Evolutionary conservation across 305 asterid species (phyloP).

Genomic region (Fraxinus velutina): DNA sequence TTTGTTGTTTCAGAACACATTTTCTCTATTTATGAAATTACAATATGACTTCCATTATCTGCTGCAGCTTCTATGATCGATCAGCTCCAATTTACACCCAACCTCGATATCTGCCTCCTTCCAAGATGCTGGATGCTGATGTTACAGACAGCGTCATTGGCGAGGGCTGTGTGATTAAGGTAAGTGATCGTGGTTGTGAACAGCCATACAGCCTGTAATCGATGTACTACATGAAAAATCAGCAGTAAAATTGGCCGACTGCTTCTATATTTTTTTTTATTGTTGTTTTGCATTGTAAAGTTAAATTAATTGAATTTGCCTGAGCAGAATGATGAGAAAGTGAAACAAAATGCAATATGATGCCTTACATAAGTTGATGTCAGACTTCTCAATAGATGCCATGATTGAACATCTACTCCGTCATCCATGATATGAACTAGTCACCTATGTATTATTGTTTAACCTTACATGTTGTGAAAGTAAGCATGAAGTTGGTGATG

Average conservation of each 20-base stretch:
- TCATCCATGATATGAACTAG: not conserved
- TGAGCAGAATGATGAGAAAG: not conserved
- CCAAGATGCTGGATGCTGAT: constrained; percentile 97
- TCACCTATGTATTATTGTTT: not conserved
- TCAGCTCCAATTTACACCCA: constrained; percentile 95
- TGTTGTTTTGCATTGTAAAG: not conserved
- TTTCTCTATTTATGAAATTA: not conserved
- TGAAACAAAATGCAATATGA: not conserved
- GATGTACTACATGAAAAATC: not conserved
- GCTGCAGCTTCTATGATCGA: constrained; percentile 84
- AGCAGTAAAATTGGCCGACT: not conserved
- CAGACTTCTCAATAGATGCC: not conserved
- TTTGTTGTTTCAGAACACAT: not conserved
- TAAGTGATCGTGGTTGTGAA: constrained; percentile 20
- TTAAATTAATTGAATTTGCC: not conserved
- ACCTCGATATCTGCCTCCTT: constrained; percentile 93
- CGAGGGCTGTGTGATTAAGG: constrained; percentile 97
- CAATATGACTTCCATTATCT: constrained; percentile 25
- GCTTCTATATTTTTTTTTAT: not conserved
- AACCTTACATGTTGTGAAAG: not conserved
- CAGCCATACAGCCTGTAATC: not conserved
- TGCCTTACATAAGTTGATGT: not conserved
- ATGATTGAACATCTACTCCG: not conserved
- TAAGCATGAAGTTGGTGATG: not conserved
- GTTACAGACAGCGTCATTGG: constrained; percentile 94